Evolutionary conservation across 2,329 filamentous ascomycete genomes (phyloP), one percentile per base, ranked within the genome.

Genomic region (Metarhizium brunneum): DNA sequence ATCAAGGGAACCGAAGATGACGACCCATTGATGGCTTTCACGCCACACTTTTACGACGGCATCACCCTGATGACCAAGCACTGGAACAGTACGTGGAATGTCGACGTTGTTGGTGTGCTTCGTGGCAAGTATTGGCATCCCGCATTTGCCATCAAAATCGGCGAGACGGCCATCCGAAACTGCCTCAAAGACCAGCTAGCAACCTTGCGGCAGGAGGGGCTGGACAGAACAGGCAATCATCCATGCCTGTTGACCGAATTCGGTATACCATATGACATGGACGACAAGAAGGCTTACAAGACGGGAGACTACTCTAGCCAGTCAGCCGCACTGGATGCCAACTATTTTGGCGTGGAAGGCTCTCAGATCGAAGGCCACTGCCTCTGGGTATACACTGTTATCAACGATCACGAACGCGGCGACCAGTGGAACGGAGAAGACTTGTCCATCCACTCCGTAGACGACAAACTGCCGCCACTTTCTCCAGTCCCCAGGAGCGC

Each of bases 401-500:
- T 81, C 79, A 99, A 97, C 67, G 86, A 87, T 59, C 94, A 99
- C 67, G 78, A 86, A 65, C 86, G 89, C 73, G 94, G 94, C 54
- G 94, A 99, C 65, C 84, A 90, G 61, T 99, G 94, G 94, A 99
- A 99, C 62, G 94, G 94, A 50, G 94, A 99, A 70, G 94, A 99
- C 68, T 73, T 99, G 38, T 96, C 92, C 5, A 94, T 99, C 54
- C 87, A 85, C 67, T 96, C 90, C 0, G 63, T 83, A 5, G 92
- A 99, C 66, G 95, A 99, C 69, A 85, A 84, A 54, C 72, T 77
- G 16, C 68, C 86, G 43, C 78, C 81, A 2, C 65, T 76, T 43
- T 82, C 81, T 2, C 67, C 78, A 6, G 58, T 81, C 3, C 79
- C 79, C 1, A 75, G 66, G 57, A 72, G 64, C 4, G 65, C 72